Evolutionary conservation across 768 basidiomycete species (phyloP), one percentile per base, ranked within the genome.

Genomic region (Kwoniella newhampshirensis): DNA sequence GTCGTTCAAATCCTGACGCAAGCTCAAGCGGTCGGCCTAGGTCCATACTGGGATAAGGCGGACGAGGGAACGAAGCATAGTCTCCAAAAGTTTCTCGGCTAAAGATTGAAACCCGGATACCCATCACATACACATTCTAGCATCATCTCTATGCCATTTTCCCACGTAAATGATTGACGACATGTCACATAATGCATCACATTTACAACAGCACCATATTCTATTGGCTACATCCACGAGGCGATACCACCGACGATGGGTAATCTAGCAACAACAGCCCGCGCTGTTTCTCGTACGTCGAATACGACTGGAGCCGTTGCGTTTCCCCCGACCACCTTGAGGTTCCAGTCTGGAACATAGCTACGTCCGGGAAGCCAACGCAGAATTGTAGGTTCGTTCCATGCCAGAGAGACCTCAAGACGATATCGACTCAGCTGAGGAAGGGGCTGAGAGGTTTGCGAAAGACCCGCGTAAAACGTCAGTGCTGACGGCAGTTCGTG

Each of bases 11-110:
- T 57, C 3, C 51, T 70, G 6, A 54, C 59, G 12, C 58, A 62
- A 23, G 65, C 69, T 0, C 71, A 71, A 21, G 52, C 54, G 15
- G 61, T 73, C 8, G 73, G 73, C 7, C 54, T 75, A 49, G 68
- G 61, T 7, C 67, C 67, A 0, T 74, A 69, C 43, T 76, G 75
- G 75, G 64, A 67, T 3, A 69, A 71, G 36, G 66, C 73, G 32
- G 73, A 76, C 55, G 57, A 43, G n/a, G 66, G 64, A 17, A 57
- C 71, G 7, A 64, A 58, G 43, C 48, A 54, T 5, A 73, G 68
- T 41, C 49, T 73, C 50, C 65, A 70, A 46, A 64, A 62, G 51
- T 63, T 63, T 53, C 56, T 63, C 18, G 35, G 28, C 27, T 54
- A 41, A 28, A 44, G n/a, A 27, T 6, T 3, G 7, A 11, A 18